phyloP scores from a whole-genome alignment of 768 basidiomycete species.

The Trametes meyenii region DNA sequence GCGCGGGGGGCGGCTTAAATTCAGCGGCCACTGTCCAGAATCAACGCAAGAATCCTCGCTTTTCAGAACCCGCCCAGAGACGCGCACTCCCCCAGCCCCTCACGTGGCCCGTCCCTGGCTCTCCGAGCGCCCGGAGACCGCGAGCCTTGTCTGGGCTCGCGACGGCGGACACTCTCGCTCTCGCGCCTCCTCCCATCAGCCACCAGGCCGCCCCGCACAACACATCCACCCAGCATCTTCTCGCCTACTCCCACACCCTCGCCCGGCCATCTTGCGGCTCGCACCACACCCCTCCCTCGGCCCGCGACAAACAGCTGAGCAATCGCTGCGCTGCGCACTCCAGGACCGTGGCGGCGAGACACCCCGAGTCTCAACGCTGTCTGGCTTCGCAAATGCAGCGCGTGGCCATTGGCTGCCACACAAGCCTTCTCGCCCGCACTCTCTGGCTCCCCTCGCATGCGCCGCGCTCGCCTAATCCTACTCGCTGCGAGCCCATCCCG shows the following conservation, averaged over 20 bases:
- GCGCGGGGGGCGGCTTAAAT: too few relatives aligned
- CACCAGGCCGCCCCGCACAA: not conserved
- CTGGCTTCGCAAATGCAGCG: constrained; percentile 1
- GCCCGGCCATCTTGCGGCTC: not conserved
- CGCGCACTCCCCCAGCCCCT: not conserved
- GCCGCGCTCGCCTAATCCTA: not conserved
- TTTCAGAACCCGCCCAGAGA: not conserved
- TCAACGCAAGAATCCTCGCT: too few relatives aligned
- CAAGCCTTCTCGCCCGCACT: not conserved
- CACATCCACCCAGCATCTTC: not conserved
- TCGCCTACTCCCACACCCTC: not conserved
- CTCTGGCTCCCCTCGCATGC: not conserved
- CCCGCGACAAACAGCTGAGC: not conserved
- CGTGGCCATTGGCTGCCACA: not conserved
- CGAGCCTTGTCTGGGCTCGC: too few relatives aligned
- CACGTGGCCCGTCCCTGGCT: constrained; percentile 2
- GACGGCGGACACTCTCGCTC: too few relatives aligned
- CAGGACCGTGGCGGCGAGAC: constrained; percentile 3
- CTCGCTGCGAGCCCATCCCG: not conserved
- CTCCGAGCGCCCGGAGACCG: not conserved
- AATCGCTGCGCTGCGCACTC: not conserved
- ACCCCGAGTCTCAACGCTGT: constrained; percentile 11
- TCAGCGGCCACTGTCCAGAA: too few relatives aligned
- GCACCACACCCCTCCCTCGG: not conserved
- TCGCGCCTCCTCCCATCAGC: not conserved